Evolutionary conservation across 139 green algal species (phyloP).

Genomic region (Ettlia oleoabundans): DNA sequence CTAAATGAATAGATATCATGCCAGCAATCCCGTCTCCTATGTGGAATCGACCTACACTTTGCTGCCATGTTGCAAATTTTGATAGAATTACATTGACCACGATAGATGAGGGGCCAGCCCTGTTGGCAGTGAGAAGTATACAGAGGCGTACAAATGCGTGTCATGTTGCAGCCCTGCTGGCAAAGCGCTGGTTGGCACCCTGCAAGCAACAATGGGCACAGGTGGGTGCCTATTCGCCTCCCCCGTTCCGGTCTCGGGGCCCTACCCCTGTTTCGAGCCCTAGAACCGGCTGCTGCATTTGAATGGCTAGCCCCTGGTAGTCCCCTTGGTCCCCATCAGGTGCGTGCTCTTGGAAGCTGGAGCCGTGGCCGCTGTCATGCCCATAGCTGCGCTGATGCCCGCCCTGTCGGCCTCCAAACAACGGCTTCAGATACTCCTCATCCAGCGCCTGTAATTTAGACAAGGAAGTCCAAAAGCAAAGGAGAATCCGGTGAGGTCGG

Average conservation of each 20-base stretch:
- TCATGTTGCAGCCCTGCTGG: too few species aligned
- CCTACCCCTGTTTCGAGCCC: background rate
- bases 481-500: background rate
- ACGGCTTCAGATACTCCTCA: constrained; percentile 26
- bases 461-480: background rate
- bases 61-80: too few species aligned
- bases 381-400: background rate
- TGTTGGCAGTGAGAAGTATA: too few species aligned
- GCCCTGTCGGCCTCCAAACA: background rate
- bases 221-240: background rate
- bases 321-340: background rate
- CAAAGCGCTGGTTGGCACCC: too few species aligned
- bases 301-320: background rate
- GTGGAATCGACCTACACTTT: too few species aligned
- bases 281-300: background rate
- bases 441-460: constrained; percentile 45
- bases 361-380: background rate
- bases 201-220: too few species aligned
- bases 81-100: too few species aligned
- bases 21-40: too few species aligned
- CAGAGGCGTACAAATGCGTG: too few species aligned
- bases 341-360: background rate
- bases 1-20: too few species aligned
- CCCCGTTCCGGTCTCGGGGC: background rate
- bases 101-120: too few species aligned